Conservation (phyloP, 805 yeast species). For the Blastobotrys parvus region DNA sequence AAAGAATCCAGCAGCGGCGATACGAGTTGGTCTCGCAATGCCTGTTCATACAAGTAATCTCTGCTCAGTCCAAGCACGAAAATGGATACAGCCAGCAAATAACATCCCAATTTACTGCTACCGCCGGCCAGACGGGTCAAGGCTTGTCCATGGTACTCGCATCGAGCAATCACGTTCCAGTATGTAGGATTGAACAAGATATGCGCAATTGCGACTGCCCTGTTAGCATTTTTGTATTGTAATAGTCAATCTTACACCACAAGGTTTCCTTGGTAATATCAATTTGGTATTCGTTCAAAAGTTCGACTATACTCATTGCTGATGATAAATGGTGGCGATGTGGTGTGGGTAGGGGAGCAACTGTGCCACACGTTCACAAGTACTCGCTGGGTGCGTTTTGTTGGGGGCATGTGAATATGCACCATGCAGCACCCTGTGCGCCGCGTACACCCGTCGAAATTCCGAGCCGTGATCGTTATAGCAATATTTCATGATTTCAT, state of each 20-base stretch:
- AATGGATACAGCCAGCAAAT: constrained; percentile 70
- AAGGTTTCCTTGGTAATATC: constrained; percentile 11
- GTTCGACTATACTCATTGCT: too few species aligned
- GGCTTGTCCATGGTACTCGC: constrained; percentile 69
- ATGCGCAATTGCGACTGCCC: background rate
- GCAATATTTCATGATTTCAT: too few species aligned
- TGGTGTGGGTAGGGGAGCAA: too few species aligned
- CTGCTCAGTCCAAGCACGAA: constrained; percentile 79
- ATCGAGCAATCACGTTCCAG: constrained; percentile 89
- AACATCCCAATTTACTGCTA: constrained; percentile 67
- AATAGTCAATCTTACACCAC: constrained; percentile 3
- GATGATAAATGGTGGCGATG: too few species aligned
- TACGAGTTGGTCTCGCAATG: constrained; percentile 64
- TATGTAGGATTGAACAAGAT: constrained; percentile 89
- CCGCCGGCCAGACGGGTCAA: constrained; percentile 70
- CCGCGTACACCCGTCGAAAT: too few species aligned
- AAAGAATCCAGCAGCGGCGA: constrained; percentile 41
- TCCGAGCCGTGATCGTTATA: too few species aligned
- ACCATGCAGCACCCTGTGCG: too few species aligned
- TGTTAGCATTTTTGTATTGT: background rate
- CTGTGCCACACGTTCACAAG: too few species aligned
- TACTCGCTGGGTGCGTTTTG: too few species aligned
- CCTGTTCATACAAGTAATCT: constrained; percentile 62
- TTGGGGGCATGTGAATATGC: too few species aligned
- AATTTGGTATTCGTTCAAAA: background rate